phyloP scores from a whole-genome alignment of 179 eudicot species.

The Pouteria campechiana region DNA sequence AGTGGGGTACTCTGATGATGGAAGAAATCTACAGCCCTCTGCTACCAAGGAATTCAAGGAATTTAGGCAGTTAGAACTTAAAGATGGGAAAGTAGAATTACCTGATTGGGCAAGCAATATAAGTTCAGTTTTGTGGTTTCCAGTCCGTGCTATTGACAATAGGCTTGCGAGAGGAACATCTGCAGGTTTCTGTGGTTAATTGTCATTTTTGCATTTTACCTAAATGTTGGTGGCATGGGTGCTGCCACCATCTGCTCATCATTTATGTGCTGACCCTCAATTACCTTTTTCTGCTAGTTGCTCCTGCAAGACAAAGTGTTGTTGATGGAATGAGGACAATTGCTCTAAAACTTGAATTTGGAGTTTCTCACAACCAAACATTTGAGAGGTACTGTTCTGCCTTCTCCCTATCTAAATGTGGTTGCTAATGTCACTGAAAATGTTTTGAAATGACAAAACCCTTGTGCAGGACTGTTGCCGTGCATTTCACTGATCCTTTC shows the following conservation, averaged over 20 bases:
- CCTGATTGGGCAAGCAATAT: conserved; percentile 89
- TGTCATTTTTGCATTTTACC: too few species aligned
- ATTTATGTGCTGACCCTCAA: conserved; percentile 6
- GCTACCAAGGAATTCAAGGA: conserved; percentile 25
- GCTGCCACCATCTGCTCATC: conserved; percentile 1
- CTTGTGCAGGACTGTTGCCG: conserved; percentile 79
- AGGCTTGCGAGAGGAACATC: conserved; percentile 63
- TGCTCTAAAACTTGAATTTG: conserved; percentile 95
- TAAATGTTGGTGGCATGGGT: too few species aligned
- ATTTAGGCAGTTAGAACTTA: conserved; percentile 37
- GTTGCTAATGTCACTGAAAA: conserved; percentile 11
- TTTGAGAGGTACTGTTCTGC: conserved; percentile 55
- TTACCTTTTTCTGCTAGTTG: conserved; percentile 37
- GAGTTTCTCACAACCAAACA: conserved; percentile 83
- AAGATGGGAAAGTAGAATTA: conserved; percentile 54
- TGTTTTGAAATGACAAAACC: conserved; percentile 1
- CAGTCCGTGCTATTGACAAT: conserved; percentile 74
- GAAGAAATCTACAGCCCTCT: conserved; percentile 15
- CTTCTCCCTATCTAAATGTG: background rate
- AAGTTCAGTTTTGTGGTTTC: conserved; percentile 84
- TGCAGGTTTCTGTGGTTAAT: conserved; percentile 41
- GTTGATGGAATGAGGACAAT: conserved; percentile 94
- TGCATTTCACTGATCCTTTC: conserved; percentile 96
- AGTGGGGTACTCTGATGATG: conserved; percentile 14
- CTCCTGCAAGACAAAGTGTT: conserved; percentile 50